Percentiles rank a stretch among this genome's conserved stretches.
These are phyloP conservation scores for Chlorella sp. DNA, from an alignment of 139 green algal species.

Conservation along the genomic window DNA sequence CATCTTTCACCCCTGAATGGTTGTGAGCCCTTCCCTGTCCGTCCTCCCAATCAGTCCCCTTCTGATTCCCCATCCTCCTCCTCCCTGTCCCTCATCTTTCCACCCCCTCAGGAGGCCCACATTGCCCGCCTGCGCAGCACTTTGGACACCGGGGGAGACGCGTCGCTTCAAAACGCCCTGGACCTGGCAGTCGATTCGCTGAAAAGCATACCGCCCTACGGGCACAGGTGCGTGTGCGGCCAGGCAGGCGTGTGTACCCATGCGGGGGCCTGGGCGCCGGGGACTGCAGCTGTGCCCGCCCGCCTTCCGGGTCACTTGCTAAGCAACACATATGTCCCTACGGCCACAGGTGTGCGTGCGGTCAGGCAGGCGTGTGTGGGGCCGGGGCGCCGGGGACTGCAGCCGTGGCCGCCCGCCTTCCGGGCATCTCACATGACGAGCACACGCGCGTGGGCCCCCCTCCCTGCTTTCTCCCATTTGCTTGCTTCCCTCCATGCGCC, in stretches of 20 bases:
- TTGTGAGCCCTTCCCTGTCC: no score
- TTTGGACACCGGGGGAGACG: conserved; percentile 67
- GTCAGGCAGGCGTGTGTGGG: background rate
- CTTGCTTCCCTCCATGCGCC: no score
- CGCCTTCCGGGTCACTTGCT: conserved; percentile 56
- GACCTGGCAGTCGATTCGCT: conserved; percentile 75
- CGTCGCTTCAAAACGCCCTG: conserved; percentile 90
- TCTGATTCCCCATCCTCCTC: no score
- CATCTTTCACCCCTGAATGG: no score
- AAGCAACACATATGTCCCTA: conserved; percentile 81
- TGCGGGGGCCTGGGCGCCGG: background rate
- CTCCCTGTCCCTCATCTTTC: background rate
- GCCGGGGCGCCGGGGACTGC: conserved; percentile 41
- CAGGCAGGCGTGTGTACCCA: background rate
- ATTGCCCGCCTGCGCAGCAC: conserved; percentile 56
- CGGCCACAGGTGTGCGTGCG: conserved; percentile 59
- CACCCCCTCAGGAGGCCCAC: conserved; percentile 59
- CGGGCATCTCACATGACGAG: conserved; percentile 82
- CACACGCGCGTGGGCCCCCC: conserved; percentile 34
- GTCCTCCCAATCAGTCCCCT: no score
- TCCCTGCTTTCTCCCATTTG: no score
- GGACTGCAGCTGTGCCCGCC: conserved; percentile 61
- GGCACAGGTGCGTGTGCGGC: conserved; percentile 48
- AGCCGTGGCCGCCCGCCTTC: conserved; percentile 44
- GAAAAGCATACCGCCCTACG: conserved; percentile 84